A percentile compares a stretch with the other conserved stretches of the same genome.
Conservation (phyloP, 2,329 filamentous ascomycete genomes). For the Myriosclerotinia scirpicola region DNA sequence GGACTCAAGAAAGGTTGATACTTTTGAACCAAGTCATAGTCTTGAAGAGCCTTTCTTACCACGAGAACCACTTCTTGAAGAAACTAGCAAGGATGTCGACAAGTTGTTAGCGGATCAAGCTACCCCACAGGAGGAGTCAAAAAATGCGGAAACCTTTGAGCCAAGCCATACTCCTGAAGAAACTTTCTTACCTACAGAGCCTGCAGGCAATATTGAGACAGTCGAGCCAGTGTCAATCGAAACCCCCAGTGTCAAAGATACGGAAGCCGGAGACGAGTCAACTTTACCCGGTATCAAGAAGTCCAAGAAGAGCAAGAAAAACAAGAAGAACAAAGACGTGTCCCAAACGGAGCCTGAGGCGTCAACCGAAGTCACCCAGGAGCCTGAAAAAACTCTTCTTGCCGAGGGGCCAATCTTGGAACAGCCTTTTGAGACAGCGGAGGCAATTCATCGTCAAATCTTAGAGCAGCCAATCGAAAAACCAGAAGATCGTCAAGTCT, state of each 20-base stretch:
- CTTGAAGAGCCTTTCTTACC: background rate
- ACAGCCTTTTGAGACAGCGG: background rate
- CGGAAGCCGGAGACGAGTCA: background rate
- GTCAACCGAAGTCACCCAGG: background rate
- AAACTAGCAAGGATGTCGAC: background rate
- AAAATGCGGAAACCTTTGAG: background rate
- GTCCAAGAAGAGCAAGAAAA: constrained; percentile 8
- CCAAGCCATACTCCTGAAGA: background rate
- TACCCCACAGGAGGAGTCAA: background rate
- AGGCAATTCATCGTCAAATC: background rate
- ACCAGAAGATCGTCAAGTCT: background rate
- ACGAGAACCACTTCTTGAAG: background rate
- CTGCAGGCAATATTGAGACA: background rate
- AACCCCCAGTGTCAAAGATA: background rate
- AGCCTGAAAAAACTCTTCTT: constrained; percentile 3
- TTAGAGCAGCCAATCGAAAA: background rate
- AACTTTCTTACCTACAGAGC: background rate
- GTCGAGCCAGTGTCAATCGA: background rate
- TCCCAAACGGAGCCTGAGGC: background rate
- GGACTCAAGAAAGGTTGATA: background rate
- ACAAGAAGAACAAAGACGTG: background rate
- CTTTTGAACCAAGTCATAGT: background rate
- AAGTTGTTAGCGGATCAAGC: background rate
- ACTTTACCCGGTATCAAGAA: background rate
- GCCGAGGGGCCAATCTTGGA: background rate